A percentile compares a stretch with the other conserved stretches of the same genome.
These are phyloP conservation scores for Linaria vulgaris DNA, from an alignment of 257 asterid species.

Conservation along the genomic window DNA sequence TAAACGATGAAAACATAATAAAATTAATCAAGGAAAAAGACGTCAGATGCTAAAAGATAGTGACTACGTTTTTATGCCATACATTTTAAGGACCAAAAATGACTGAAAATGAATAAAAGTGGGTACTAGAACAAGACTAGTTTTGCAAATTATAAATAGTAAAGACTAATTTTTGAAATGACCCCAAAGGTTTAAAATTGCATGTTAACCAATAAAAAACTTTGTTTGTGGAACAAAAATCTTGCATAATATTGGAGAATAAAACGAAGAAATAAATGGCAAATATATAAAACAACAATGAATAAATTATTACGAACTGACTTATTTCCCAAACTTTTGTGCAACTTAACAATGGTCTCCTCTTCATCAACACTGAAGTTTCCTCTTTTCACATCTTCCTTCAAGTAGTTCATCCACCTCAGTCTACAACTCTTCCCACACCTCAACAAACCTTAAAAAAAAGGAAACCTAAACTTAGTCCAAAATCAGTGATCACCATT, in stretches of 20 bases:
- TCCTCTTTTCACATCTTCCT: constrained; percentile 60
- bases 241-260: background rate
- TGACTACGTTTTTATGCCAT: too few relatives aligned
- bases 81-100: too few relatives aligned
- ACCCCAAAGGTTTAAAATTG: too few relatives aligned
- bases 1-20: too few relatives aligned
- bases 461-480: background rate
- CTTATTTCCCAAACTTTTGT: constrained; percentile 52
- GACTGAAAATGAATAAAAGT: too few relatives aligned
- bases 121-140: too few relatives aligned
- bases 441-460: constrained; percentile 44
- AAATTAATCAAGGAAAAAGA: too few relatives aligned
- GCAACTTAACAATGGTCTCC: constrained; percentile 51
- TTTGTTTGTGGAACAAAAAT: background rate
- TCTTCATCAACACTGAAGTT: constrained; percentile 53
- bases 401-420: constrained; percentile 62
- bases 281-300: background rate
- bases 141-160: too few relatives aligned
- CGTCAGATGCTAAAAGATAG: too few relatives aligned
- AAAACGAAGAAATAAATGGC: background rate
- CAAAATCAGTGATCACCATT: background rate
- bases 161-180: too few relatives aligned
- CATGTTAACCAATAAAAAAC: too few relatives aligned
- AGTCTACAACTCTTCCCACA: constrained; percentile 69
- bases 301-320: background rate